Base-by-base conservation (phyloP, 805 yeast genomes). In the Citeromyces nyonsensis region DNA sequence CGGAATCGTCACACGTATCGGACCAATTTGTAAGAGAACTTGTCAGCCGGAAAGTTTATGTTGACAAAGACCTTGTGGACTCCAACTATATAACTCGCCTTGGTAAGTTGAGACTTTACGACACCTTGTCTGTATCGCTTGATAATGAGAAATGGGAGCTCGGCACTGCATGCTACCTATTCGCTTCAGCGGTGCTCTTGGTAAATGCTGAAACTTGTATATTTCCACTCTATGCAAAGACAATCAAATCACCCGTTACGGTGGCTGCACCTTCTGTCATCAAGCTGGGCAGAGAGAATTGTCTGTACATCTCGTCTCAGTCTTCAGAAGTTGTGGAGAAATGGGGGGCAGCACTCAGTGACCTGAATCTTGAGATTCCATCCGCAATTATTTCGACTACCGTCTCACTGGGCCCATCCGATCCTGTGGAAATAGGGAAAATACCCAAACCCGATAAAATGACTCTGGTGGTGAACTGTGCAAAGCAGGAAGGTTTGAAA, bases 281-380 rank as follows among this genome's bases (percentile, higher is more conserved):
- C 7, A 18, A 18, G 7, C 6, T 18, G 22, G 22, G 22, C 5
- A 11, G 15, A 6, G 18, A 27, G 18, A 20, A 14, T 13, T 27
- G 29, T 27, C 15, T 27, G 9, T 10, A 27, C 11, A 27, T 27
- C 15, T 27, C 29, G 3, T 15, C 29, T 11, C 15, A 27, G 18
- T 27, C 29, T 6, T 20, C 15, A 6, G 10, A 15, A 7, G 15
- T 27, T 6, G 18, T 27, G 4, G 29, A 27, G 18, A 27, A 27
- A 27, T 27, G 29, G 29, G 29, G 29, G 3, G 29, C 29, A 5
- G 29, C 18, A 14, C 29, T 27, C 22, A 27, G 29, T 13, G 18
- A 27, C 18, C 18, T 27, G 15, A 20, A 27, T n/a, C 15, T 27
- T 27, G 14, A 15, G 15, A 10, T 27, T 15, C 29, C 29, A 11